Conservation (phyloP, 2,329 filamentous ascomycete genomes). For the Aspergillus pseudoterreus region DNA sequence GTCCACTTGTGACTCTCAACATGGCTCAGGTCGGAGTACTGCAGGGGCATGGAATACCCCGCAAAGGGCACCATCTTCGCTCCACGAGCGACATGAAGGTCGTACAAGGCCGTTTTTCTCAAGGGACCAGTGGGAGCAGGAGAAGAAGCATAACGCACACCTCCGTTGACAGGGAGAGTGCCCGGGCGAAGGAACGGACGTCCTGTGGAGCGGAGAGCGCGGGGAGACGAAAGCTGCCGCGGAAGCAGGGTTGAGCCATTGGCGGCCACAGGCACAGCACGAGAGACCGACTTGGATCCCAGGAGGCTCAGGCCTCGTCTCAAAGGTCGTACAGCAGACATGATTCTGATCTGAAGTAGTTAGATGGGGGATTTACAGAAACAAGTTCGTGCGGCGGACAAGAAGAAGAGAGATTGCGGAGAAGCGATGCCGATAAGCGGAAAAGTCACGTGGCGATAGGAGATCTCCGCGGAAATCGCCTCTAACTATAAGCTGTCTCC, state of each 20-base stretch:
- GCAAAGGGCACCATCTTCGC: conserved; percentile 98
- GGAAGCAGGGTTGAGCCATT: conserved; percentile 29
- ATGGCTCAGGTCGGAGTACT: conserved; percentile 75
- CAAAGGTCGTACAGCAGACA: conserved; percentile 29
- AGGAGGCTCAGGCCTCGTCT: conserved; percentile 28
- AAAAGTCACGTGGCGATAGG: conserved; percentile 40
- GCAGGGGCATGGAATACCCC: conserved; percentile 87
- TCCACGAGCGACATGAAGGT: conserved; percentile 71
- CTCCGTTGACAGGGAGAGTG: conserved; percentile 11
- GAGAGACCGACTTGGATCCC: conserved; percentile 22
- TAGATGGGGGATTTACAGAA: conserved; percentile 8
- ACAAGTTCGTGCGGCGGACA: background rate
- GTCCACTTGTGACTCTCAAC: conserved; percentile 88
- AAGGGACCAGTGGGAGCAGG: conserved; percentile 18
- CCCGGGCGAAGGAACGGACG: conserved; percentile 6
- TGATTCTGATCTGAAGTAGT: conserved; percentile 10
- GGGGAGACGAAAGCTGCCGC: conserved; percentile 27
- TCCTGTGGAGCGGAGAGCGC: conserved; percentile 20
- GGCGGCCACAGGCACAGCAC: conserved; percentile 23
- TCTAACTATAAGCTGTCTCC: too few species aligned
- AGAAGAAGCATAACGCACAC: conserved; percentile 32
- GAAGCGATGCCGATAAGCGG: conserved; percentile 16
- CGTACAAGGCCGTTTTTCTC: conserved; percentile 66
- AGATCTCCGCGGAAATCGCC: conserved; percentile 13
- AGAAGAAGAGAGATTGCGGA: conserved; percentile 1